These are phyloP conservation scores for Sporormia fimetaria DNA, from an alignment of 495 filamentous ascomycete species.

Conservation along the genomic window DNA sequence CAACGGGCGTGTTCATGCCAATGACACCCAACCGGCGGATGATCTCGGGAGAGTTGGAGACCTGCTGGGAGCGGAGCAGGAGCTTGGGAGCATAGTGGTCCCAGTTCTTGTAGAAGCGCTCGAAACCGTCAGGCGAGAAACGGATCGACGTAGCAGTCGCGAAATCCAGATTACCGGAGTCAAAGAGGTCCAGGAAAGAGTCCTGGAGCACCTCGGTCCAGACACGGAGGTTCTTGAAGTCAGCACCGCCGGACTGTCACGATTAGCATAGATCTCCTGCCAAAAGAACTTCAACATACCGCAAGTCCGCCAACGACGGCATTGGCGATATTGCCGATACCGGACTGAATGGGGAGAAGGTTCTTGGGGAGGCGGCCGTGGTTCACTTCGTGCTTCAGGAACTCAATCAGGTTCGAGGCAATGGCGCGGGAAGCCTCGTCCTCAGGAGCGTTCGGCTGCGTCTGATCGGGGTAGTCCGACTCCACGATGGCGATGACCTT, in stretches of 20 bases:
- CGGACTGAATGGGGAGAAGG: conserved; percentile 75
- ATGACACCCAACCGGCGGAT: conserved; percentile 80
- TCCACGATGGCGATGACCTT: conserved; percentile 80
- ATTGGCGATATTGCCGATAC: conserved; percentile 92
- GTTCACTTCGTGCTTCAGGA: conserved; percentile 69
- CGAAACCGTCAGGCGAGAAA: conserved; percentile 84
- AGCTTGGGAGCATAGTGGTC: conserved; percentile 71
- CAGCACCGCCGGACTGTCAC: conserved; percentile 45
- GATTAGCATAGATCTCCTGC: conserved; percentile 1
- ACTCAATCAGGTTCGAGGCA: conserved; percentile 73
- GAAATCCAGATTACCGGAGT: conserved; percentile 80
- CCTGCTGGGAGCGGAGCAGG: conserved; percentile 74
- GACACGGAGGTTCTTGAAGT: conserved; percentile 79
- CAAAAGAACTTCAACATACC: conserved; percentile 22
- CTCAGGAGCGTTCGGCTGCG: conserved; percentile 61
- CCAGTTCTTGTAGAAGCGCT: conserved; percentile 84
- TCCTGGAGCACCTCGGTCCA: conserved; percentile 95
- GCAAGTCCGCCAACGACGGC: conserved; percentile 79
- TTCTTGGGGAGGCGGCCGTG: conserved; percentile 66
- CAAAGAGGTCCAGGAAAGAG: conserved; percentile 88
- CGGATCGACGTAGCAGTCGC: conserved; percentile 85
- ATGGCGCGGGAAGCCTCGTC: conserved; percentile 63
- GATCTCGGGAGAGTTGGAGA: conserved; percentile 91
- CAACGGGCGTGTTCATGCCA: conserved; percentile 92
- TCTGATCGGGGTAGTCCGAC: conserved; percentile 74